Percentiles rank a stretch among this genome's conserved stretches.
phyloP scores from a whole-genome alignment of 208 protist species.

The Trypanosoma congolense region DNA sequence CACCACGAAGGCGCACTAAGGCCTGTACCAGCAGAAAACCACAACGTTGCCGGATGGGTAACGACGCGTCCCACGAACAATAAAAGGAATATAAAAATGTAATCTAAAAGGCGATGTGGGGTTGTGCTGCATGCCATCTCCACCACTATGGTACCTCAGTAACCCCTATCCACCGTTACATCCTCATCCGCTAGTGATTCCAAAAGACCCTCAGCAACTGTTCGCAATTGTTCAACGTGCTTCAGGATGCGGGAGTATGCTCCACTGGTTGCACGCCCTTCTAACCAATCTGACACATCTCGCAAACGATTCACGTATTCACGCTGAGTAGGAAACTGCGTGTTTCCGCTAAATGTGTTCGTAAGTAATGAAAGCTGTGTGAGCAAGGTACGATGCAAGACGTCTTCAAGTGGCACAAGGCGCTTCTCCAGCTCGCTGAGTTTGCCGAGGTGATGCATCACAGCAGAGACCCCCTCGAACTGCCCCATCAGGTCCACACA shows the following conservation, averaged over 20 bases:
- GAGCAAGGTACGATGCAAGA: slow-evolving; percentile 54
- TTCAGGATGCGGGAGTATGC: slow-evolving; percentile 63
- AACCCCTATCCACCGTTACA: background rate
- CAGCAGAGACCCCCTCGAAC: slow-evolving; percentile 38
- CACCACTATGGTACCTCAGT: too few species aligned
- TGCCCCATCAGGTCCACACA: slow-evolving; percentile 29
- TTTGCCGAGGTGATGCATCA: slow-evolving; percentile 66
- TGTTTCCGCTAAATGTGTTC: slow-evolving; percentile 45
- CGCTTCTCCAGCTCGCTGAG: slow-evolving; percentile 71
- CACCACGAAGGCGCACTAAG: too few species aligned
- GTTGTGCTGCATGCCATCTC: too few species aligned
- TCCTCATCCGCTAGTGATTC: background rate
- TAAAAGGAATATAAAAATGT: too few species aligned
- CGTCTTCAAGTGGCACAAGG: slow-evolving; percentile 47
- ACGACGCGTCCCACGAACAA: too few species aligned
- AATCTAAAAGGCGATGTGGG: too few species aligned
- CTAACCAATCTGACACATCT: slow-evolving; percentile 81
- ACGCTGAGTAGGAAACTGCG: slow-evolving; percentile 34
- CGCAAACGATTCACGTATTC: slow-evolving; percentile 65
- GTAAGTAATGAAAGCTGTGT: slow-evolving; percentile 48
- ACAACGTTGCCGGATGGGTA: too few species aligned
- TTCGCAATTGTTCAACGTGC: slow-evolving; percentile 35
- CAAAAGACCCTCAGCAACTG: slow-evolving; percentile 11
- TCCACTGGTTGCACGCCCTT: slow-evolving; percentile 64
- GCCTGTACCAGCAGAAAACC: too few species aligned